A percentile compares a stretch with the other conserved stretches of the same genome.
These are phyloP conservation scores for Termitomyces titanicus DNA, from an alignment of 768 basidiomycete species.

Conservation along the genomic window DNA sequence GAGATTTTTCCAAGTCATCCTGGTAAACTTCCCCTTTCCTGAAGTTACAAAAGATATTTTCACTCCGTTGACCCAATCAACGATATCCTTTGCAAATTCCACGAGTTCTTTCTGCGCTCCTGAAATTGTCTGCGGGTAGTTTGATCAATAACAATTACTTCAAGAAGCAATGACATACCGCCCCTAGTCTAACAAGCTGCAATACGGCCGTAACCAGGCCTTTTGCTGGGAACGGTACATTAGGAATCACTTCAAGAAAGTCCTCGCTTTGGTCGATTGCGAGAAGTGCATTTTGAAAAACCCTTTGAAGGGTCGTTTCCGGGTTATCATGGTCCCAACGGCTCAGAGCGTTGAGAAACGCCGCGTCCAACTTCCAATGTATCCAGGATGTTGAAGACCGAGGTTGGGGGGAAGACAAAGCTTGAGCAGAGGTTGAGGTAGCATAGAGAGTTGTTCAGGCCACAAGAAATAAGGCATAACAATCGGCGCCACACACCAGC, in stretches of 20 bases:
- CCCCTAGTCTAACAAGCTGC: constrained; percentile 9
- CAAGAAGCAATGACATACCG: background rate
- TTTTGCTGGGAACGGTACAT: constrained; percentile 11
- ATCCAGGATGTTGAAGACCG: background rate
- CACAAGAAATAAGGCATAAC: background rate
- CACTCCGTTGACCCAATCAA: constrained; percentile 8
- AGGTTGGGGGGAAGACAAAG: too few relatives aligned
- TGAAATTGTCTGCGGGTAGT: background rate
- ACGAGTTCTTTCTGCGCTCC: constrained; percentile 4
- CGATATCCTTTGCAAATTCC: constrained; percentile 10
- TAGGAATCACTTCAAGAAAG: constrained; percentile 4
- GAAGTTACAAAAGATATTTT: constrained; percentile 3
- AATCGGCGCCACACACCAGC: background rate
- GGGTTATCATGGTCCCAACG: constrained; percentile 8
- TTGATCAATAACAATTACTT: too few relatives aligned
- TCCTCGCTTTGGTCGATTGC: constrained; percentile 5
- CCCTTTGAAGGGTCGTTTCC: constrained; percentile 3
- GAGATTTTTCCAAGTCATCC: constrained; percentile 10
- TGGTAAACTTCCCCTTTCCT: constrained; percentile 5
- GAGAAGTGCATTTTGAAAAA: constrained; percentile 2
- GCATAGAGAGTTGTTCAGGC: too few relatives aligned
- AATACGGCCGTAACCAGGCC: constrained; percentile 4
- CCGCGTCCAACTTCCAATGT: constrained; percentile 9
- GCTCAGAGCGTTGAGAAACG: constrained; percentile 6
- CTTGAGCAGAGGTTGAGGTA: too few relatives aligned